Conservation (phyloP, 345 rosid genomes). For the Salix arbutifolia region DNA sequence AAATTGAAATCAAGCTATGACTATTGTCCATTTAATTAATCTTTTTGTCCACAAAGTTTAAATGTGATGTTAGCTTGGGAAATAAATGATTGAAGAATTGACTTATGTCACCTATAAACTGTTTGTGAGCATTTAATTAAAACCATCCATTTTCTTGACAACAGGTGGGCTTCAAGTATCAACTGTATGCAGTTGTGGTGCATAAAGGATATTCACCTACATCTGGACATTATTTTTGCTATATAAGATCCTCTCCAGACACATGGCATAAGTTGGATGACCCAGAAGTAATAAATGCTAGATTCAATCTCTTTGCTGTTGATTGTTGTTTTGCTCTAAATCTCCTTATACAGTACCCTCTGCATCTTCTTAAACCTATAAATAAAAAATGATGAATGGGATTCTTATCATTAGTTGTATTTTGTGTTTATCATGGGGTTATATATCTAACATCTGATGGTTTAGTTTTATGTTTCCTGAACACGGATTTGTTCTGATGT, state of each 20-base stretch:
- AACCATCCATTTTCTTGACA: slow-evolving; percentile 1
- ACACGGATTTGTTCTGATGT: background rate
- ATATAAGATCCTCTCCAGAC: slow-evolving; percentile 59
- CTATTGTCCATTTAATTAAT: background rate
- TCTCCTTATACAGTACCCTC: background rate
- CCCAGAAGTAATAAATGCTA: slow-evolving; percentile 35
- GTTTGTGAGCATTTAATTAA: background rate
- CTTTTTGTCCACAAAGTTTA: background rate
- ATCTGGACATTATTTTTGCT: slow-evolving; percentile 71
- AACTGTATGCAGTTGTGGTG: slow-evolving; percentile 72
- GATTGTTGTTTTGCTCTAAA: background rate
- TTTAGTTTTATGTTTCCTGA: background rate
- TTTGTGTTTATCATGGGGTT: background rate
- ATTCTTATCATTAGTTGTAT: background rate
- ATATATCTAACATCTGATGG: background rate
- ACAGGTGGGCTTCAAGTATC: slow-evolving; percentile 55
- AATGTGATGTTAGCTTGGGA: background rate
- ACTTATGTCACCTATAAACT: background rate
- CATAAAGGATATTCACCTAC: slow-evolving; percentile 53
- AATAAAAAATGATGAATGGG: background rate
- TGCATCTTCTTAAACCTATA: background rate
- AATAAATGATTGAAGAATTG: background rate
- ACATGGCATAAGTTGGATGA: slow-evolving; percentile 79
- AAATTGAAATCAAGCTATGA: background rate
- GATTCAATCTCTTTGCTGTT: background rate